Base-by-base conservation (phyloP, 805 yeast species). In the Priceomyces carsonii region DNA sequence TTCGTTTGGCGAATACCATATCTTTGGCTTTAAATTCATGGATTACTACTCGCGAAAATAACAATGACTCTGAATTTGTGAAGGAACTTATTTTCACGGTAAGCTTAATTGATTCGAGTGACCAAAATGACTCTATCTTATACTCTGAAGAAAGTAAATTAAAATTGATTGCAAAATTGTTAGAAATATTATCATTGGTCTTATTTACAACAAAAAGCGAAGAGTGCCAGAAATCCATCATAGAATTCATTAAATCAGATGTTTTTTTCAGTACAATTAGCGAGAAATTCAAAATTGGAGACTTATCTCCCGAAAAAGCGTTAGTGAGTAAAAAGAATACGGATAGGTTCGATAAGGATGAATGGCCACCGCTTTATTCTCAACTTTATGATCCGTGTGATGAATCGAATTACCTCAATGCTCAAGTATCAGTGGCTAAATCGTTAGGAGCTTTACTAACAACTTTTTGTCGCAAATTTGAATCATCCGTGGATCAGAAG, bases 391-490 rank as follows among this genome's bases (percentile, higher is more conserved):
- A 71, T 1, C 79, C 84, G 1, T 80, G 89, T 40, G 57, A 80
- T 28, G 81, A 82, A 47, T 51, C 79, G 32, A 87, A 87, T 42
- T 72, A 70, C 46, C 71, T 79, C 6, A 71, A 79, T 26, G 73
- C 90, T 1, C 95, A 88, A 49, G 66, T 81, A 10, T 66, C 77
- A 3, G 75, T 85, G 14, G 83, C 87, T 3, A 82, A 82, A 47
- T 75, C 95, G 0, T 79, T 86, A 74, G 89, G 91, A 32, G 88
- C 93, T 1, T 63, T 89, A 21, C 43, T 87, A 15, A 80, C 91
- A 0, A 77, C 91, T 0, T 81, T 65, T 48, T 73, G 84, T 39
- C 73, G 78, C 42, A 66, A 63, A 29, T 66, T 63, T 44, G 58
- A 58, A 6, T 50, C 71, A 29, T 51, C 71, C 29, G 42, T 66